Evolutionary conservation across 148 eudicot species (phyloP).

Genomic region (Fagopyrum homotropicum): DNA sequence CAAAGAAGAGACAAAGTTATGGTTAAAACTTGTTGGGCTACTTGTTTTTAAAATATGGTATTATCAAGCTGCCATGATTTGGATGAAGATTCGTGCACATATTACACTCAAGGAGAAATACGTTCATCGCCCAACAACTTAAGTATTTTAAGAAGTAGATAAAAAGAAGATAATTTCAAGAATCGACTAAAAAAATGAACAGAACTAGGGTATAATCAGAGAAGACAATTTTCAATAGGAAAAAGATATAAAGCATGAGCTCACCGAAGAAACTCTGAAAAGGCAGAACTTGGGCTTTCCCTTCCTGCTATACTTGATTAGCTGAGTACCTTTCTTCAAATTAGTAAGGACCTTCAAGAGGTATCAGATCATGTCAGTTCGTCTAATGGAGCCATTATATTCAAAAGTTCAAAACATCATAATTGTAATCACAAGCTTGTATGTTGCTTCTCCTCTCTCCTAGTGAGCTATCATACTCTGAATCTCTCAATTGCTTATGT

Average conservation of each 20-base stretch:
- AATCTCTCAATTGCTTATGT: neutral
- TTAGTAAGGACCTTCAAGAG: constrained; percentile 3
- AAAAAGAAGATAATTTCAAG: neutral
- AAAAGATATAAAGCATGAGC: neutral
- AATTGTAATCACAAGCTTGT: neutral
- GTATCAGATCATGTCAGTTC: neutral
- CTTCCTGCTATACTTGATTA: constrained; percentile 59
- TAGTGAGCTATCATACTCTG: neutral
- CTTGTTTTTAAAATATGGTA: neutral
- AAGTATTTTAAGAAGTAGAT: neutral
- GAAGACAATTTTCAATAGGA: too few relatives aligned
- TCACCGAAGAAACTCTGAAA: constrained; percentile 53
- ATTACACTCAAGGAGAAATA: neutral
- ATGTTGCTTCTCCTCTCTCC: neutral
- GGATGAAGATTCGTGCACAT: neutral
- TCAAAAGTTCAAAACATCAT: neutral
- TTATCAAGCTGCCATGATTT: neutral
- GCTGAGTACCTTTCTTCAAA: constrained; percentile 16
- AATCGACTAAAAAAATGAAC: neutral
- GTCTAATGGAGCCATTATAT: neutral
- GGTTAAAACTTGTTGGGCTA: neutral
- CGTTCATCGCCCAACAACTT: neutral
- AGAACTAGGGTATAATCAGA: neutral
- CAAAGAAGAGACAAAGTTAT: neutral
- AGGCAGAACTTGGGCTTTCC: constrained; percentile 63